Conservation (phyloP, 2,329 filamentous ascomycete genomes). For the Diplodia corticola region DNA sequence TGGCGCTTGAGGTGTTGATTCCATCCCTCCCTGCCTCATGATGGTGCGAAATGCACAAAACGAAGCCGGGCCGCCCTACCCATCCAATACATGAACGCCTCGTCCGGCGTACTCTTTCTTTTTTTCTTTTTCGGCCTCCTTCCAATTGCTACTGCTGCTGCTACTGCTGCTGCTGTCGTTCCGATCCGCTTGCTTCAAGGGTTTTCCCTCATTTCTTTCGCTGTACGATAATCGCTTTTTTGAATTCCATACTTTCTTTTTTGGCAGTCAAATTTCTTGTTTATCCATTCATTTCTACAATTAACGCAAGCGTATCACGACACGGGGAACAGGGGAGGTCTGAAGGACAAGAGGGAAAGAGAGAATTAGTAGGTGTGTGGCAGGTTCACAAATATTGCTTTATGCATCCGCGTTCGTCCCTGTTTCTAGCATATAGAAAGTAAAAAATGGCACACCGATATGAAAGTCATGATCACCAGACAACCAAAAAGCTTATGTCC, state of each 20-base stretch:
- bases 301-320: conserved; percentile 1
- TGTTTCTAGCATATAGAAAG: background rate
- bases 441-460: background rate
- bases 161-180: background rate
- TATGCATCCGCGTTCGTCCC: background rate
- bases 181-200: background rate
- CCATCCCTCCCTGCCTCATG: background rate
- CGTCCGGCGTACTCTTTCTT: background rate
- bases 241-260: background rate
- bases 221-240: conserved; percentile 12
- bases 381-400: background rate
- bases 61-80: too few relatives aligned
- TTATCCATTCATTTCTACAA: background rate
- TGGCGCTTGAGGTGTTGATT: conserved; percentile 11
- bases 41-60: background rate
- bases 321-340: background rate
- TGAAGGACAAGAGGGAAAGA: too few relatives aligned
- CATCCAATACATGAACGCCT: background rate
- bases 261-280: background rate
- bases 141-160: background rate
- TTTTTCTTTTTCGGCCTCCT: conserved; percentile 3
- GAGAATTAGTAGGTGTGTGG: too few relatives aligned
- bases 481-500: background rate
- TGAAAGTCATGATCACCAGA: conserved; percentile 12
- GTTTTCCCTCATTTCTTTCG: background rate